Evolutionary conservation across 2,329 filamentous ascomycete genomes (phyloP).

Genomic region (Aureobasidium mangrovei): DNA sequence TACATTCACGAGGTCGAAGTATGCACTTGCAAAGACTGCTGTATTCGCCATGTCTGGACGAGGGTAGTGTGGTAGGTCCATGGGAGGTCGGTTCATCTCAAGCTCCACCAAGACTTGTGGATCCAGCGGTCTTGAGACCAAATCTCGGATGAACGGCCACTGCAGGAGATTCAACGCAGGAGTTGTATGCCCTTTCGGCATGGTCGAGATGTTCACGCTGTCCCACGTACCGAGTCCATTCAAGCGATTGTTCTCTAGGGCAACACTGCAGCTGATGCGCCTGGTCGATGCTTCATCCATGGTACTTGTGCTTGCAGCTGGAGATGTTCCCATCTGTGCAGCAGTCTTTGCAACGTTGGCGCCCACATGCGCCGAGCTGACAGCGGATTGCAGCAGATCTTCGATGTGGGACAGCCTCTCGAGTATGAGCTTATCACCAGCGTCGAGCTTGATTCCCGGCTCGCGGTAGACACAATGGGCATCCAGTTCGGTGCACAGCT

Average conservation of each 20-base stretch:
- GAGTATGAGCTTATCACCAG: conserved; percentile 76
- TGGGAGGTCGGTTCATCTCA: conserved; percentile 70
- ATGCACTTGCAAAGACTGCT: conserved; percentile 65
- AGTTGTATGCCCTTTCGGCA: conserved; percentile 78
- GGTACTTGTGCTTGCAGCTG: conserved; percentile 39
- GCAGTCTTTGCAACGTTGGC: not conserved
- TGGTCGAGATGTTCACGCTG: conserved; percentile 65
- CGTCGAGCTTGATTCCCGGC: conserved; percentile 78
- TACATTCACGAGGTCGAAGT: conserved; percentile 71
- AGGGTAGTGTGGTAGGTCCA: conserved; percentile 49
- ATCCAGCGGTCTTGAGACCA: conserved; percentile 69
- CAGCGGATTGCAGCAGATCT: conserved; percentile 58
- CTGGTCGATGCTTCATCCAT: conserved; percentile 23
- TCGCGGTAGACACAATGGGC: conserved; percentile 79
- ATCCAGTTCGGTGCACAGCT: conserved; percentile 71
- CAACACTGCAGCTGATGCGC: conserved; percentile 12
- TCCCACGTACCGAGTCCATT: conserved; percentile 63
- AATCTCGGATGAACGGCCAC: conserved; percentile 70
- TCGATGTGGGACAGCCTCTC: conserved; percentile 72
- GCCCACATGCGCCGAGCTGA: not conserved
- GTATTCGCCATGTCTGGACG: conserved; percentile 67
- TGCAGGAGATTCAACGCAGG: conserved; percentile 69
- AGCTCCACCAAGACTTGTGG: conserved; percentile 73
- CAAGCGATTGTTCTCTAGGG: conserved; percentile 22
- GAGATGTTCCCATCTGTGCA: not conserved